Percentiles rank a stretch among this genome's conserved stretches.
Conservation (phyloP, 371 early-diverging fungal species). For the Paraphysoderma sedebokerense region DNA sequence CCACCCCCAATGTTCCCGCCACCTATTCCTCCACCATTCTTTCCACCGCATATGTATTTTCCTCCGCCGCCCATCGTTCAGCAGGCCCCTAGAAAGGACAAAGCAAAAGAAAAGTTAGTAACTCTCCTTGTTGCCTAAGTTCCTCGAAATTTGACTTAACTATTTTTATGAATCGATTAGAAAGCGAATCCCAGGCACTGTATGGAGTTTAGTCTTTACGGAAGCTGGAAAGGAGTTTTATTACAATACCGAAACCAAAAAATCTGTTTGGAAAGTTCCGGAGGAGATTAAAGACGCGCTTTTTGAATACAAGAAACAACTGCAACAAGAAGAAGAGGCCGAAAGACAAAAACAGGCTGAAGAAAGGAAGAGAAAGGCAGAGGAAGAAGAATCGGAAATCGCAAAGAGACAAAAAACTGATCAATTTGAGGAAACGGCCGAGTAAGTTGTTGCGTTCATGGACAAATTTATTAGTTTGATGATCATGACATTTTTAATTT, state of each 20-base stretch:
- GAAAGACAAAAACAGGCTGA: constrained; percentile 6
- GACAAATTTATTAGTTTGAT: not conserved
- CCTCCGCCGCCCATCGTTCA: constrained; percentile 4
- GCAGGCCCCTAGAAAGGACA: constrained; percentile 17
- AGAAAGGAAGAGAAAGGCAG: constrained; percentile 11
- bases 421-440: constrained; percentile 2
- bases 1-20: constrained; percentile 7
- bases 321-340: constrained; percentile 12
- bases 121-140: not conserved
- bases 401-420: constrained; percentile 7
- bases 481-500: not conserved
- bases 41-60: constrained; percentile 6
- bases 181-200: constrained; percentile 43
- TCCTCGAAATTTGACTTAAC: not conserved
- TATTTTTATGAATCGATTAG: constrained; percentile 11
- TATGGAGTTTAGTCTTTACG: constrained; percentile 60
- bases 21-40: constrained; percentile 6
- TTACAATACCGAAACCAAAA: constrained; percentile 44
- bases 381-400: constrained; percentile 12
- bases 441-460: not conserved
- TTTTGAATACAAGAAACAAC: constrained; percentile 14
- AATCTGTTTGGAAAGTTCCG: constrained; percentile 50
- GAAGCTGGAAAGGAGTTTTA: constrained; percentile 52
- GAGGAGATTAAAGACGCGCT: constrained; percentile 25
- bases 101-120: constrained; percentile 13